These are phyloP conservation scores for Penicillium mononematosum DNA, from an alignment of 495 filamentous ascomycete species.

Conservation along the genomic window DNA sequence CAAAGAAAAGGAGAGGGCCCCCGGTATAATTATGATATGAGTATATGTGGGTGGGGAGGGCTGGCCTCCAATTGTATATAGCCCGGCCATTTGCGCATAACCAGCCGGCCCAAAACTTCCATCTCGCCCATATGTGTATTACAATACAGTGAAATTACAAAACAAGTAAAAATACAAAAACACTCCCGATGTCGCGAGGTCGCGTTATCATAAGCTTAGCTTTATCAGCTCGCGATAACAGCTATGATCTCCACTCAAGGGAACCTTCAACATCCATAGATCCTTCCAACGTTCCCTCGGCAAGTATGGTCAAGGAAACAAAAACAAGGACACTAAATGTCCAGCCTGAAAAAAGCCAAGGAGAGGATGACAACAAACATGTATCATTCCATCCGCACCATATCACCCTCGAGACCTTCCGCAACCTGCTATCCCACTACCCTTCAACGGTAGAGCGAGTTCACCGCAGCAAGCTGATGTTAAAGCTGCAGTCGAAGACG, in stretches of 20 bases:
- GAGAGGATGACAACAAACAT: background rate
- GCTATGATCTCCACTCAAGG: no score
- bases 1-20: no score
- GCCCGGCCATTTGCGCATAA: no score
- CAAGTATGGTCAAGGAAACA: background rate
- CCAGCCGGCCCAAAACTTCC: no score
- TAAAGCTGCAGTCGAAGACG: conserved; percentile 26
- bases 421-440: conserved; percentile 32
- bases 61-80: no score
- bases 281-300: background rate
- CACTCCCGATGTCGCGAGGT: no score
- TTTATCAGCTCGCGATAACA: no score
- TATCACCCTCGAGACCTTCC: conserved; percentile 37
- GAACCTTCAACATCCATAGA: background rate
- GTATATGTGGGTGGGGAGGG: background rate
- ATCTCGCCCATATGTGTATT: no score
- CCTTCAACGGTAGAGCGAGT: conserved; percentile 30
- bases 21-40: no score
- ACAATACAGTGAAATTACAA: no score
- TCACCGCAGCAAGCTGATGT: conserved; percentile 22
- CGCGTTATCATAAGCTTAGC: no score
- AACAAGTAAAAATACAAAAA: no score
- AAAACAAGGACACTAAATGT: background rate
- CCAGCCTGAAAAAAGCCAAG: background rate
- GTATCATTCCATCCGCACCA: conserved; percentile 25